phyloP scores from a whole-genome alignment of 2,329 filamentous ascomycete species.

The Colletotrichum godetiae region DNA sequence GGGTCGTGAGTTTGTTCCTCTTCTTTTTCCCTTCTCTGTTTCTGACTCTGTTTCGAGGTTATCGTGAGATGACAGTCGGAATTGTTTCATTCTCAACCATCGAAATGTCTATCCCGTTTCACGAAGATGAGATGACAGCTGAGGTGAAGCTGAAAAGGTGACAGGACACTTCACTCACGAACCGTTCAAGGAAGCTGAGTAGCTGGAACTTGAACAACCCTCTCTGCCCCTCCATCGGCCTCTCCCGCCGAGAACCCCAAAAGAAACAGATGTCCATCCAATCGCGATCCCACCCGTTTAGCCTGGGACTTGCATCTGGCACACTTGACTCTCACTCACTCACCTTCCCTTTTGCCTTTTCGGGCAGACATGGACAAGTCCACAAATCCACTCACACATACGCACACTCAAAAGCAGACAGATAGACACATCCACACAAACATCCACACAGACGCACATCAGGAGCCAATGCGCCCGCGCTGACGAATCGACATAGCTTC shows the following conservation, averaged over 20 bases:
- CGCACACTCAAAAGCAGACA: background rate
- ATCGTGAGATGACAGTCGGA: background rate
- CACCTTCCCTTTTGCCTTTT: background rate
- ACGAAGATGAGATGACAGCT: background rate
- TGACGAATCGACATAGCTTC: slow-evolving; percentile 1
- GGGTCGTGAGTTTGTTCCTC: background rate
- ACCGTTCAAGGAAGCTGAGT: background rate
- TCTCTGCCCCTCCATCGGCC: background rate
- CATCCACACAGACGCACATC: background rate
- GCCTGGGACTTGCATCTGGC: slow-evolving; percentile 9
- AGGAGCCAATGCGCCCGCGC: slow-evolving; percentile 20
- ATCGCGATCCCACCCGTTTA: slow-evolving; percentile 16
- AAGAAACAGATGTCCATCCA: background rate
- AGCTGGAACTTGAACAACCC: background rate
- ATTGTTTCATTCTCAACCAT: background rate
- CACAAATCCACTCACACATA: background rate
- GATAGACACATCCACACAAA: background rate
- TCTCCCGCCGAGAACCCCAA: background rate
- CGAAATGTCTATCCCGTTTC: background rate
- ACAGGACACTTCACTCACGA: background rate
- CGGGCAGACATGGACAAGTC: background rate
- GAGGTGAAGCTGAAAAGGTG: slow-evolving; percentile 5
- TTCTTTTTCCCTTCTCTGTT: background rate
- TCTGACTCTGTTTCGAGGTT: background rate
- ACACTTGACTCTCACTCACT: background rate